These are phyloP conservation scores for Sporothrix sp. DNA, from an alignment of 2,329 filamentous ascomycete species.

Conservation along the genomic window DNA sequence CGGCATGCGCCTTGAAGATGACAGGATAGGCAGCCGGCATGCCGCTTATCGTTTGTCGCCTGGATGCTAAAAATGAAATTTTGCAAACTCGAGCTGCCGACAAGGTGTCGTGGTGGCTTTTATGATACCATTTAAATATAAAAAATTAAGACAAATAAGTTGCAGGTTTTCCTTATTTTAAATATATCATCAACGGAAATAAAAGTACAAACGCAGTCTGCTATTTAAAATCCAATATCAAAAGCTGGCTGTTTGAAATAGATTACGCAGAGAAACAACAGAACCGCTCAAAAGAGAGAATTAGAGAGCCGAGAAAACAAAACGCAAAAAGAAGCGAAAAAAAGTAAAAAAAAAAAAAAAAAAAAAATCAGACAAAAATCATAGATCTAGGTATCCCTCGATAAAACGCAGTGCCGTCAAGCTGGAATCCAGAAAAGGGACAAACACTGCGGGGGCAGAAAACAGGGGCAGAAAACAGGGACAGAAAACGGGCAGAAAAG, in stretches of 20 bases:
- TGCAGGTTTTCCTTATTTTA: no score
- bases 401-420: background rate
- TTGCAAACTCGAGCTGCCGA: no score
- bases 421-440: background rate
- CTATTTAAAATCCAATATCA: background rate
- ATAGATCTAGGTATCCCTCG: background rate
- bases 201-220: background rate
- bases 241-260: background rate
- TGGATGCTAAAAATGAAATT: no score
- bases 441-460: no score
- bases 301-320: no score
- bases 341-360: background rate
- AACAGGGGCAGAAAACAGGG: background rate
- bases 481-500: background rate
- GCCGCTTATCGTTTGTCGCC: no score
- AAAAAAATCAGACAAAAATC: background rate
- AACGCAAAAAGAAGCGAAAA: background rate
- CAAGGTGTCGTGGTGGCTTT: no score
- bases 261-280: no score
- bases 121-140: no score
- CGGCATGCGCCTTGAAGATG: background rate
- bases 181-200: no score
- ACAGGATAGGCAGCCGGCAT: conserved; percentile 3
- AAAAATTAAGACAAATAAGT: no score
- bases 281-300: no score